Percentiles rank a stretch among this genome's conserved stretches.
Evolutionary conservation across 2,329 filamentous ascomycete genomes (phyloP).

Genomic region (Aureobasidium sp.): DNA sequence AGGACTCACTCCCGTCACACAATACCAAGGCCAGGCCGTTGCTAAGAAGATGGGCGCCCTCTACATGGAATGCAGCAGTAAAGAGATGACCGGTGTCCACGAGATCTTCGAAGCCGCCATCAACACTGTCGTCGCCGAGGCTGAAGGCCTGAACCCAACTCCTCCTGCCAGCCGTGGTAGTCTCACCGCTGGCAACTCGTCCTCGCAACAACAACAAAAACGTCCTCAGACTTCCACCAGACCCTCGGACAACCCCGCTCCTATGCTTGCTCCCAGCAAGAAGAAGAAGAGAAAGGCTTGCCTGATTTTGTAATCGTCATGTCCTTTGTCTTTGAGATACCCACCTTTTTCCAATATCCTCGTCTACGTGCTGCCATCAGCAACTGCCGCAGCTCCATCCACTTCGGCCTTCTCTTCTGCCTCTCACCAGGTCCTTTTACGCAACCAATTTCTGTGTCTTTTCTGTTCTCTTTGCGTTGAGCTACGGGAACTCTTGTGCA

Average conservation of each 20-base stretch:
- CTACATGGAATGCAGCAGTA: constrained; percentile 98
- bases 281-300: constrained; percentile 83
- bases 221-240: constrained; percentile 25
- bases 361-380: neutral
- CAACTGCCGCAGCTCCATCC: neutral
- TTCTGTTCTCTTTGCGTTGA: neutral
- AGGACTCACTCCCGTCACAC: constrained; percentile 87
- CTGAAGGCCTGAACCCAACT: constrained; percentile 31
- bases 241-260: constrained; percentile 20
- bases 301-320: constrained; percentile 53
- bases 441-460: neutral
- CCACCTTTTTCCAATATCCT: neutral
- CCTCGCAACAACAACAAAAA: constrained; percentile 24
- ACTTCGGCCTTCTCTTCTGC: neutral
- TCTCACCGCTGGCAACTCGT: constrained; percentile 30
- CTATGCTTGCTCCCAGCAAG: constrained; percentile 28
- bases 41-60: constrained; percentile 88
- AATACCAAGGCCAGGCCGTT: constrained; percentile 78
- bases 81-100: constrained; percentile 92
- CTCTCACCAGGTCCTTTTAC: neutral
- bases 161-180: constrained; percentile 26
- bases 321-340: neutral
- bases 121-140: constrained; percentile 73
- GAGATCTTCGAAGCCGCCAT: constrained; percentile 94
- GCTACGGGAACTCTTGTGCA: neutral